phyloP scores from a whole-genome alignment of 1,139 yeast genomes.

The Candida sojae region DNA sequence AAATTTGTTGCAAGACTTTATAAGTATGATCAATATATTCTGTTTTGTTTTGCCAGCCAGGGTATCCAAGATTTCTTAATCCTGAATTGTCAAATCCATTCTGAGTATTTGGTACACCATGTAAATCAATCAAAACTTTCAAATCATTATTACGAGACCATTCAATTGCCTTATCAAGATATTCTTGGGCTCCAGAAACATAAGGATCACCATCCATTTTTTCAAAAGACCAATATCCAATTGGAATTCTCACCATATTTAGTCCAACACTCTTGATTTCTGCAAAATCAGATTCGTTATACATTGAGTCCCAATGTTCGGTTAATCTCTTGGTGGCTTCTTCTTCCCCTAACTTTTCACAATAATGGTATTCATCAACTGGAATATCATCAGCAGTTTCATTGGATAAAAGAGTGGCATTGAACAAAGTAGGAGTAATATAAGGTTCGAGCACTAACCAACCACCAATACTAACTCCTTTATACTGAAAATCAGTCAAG shows the following conservation, averaged over 20 bases:
- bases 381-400: slow-evolving; percentile 39
- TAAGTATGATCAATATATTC: slow-evolving; percentile 45
- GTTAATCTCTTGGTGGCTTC: slow-evolving; percentile 43
- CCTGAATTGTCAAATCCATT: slow-evolving; percentile 77
- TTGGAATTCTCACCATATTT: slow-evolving; percentile 63
- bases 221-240: slow-evolving; percentile 70
- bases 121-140: slow-evolving; percentile 64
- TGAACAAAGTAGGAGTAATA: slow-evolving; percentile 62
- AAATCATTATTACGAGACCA: slow-evolving; percentile 55
- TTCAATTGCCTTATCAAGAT: slow-evolving; percentile 52
- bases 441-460: slow-evolving; percentile 69
- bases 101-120: slow-evolving; percentile 69
- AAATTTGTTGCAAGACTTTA: slow-evolving; percentile 45
- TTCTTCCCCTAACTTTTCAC: slow-evolving; percentile 46
- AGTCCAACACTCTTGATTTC: slow-evolving; percentile 51
- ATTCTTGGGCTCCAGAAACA: slow-evolving; percentile 55
- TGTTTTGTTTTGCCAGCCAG: slow-evolving; percentile 52
- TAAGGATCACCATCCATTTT: slow-evolving; percentile 54
- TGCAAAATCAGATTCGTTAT: slow-evolving; percentile 54
- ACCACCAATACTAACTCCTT: slow-evolving; percentile 64
- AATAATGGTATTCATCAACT: slow-evolving; percentile 60
- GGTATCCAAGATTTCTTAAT: slow-evolving; percentile 42
- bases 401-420: slow-evolving; percentile 25
- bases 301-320: slow-evolving; percentile 58
- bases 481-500: slow-evolving; percentile 26